Base-by-base conservation (phyloP, 345 rosid species). In the Mallotus nudiflorus region DNA sequence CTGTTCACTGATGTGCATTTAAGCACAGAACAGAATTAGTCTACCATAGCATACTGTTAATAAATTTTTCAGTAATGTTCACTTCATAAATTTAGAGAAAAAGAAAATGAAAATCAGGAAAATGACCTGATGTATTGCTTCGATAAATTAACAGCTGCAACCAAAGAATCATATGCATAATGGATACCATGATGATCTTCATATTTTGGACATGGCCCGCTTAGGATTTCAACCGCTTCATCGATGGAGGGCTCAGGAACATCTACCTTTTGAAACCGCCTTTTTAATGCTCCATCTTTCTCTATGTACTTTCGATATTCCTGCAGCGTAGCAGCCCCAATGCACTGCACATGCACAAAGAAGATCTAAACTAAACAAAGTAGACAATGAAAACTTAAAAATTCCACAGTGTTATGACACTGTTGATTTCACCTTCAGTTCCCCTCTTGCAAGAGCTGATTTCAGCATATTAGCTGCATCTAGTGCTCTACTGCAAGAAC, bases 101-200 rank as follows among this genome's bases (percentile, higher is more conserved):
- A n/a, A n/a, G n/a, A n/a, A n/a, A n/a, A n/a, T n/a, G n/a, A n/a
- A n/a, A n/a, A n/a, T n/a, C n/a, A n/a, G n/a, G n/a, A n/a, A n/a
- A n/a, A n/a, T 31, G n/a, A 83, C 83, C 81, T 77, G 20, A 87
- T 87, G 63, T 82, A 81, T 56, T 72, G 88, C 76, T 81, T 71
- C 13, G 88, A 80, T 65, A 87, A 66, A 24, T 44, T 50, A 5
- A 82, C 83, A 7, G 88, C 88, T 20, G 83, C 85, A 0, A 66
- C 77, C 37, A 87, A 65, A 58, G 87, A 77, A 3, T 80, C 74
- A 0, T 87, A 68, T 9, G 73, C 28, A 70, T 82, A 81, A 9
- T 28, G 58, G 3, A 85, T 79, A 53, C 62, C 68, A 67, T 81
- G 91, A 56, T 81, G 77, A 9, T 69, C 57, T 63, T 78, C 88